Evolutionary conservation across 371 early-diverging fungal species (phyloP), one percentile per base, ranked within the genome.

Genomic region (Haplosporangium sp.): DNA sequence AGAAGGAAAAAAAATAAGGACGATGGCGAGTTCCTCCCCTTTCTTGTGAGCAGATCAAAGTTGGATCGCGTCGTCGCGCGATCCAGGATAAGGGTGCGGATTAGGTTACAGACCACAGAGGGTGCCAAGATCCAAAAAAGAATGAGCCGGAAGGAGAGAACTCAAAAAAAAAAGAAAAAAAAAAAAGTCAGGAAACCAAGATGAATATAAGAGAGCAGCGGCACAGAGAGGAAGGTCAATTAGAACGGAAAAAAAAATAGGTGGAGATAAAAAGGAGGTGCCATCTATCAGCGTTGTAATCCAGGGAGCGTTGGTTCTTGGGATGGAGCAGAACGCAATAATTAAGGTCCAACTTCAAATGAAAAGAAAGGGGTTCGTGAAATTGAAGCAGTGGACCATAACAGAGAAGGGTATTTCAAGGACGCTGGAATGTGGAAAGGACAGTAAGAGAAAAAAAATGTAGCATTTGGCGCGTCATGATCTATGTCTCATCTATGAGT

Each of bases 51-150:
- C 29, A 29, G 29, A 29, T 29, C 29, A 29, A 29, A 4, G 4
- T 4, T 29, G 29, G 29, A 29, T 29, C 29, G 29, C 29, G 29
- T 29, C 29, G 29, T 29, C 29, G 29, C 29, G 29, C 1, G 29
- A 54, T 6, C 12, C 9, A 13, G 45, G 43, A 40, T 10, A 62
- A 43, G n/a, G 54, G 45, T 18, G 43, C 38, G 47, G 29, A 64
- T 64, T 42, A 57, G 47, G 58, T 64, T 64, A 64, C 65, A 57
- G 51, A 47, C 55, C 23, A 18, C 29, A 29, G 29, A 29, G 29
- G 29, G 29, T 29, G 4, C 50, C 59, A 20, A 9, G 41, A 18
- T 20, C 14, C 61, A 60, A 60, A 21, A 18, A 2, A 13, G 51
- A 61, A 50, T 52, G 61, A 47, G 38, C 46, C 50, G 51, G 20